Base-by-base conservation (phyloP, 306 rosid species). In the Lathyrus aphaca region DNA sequence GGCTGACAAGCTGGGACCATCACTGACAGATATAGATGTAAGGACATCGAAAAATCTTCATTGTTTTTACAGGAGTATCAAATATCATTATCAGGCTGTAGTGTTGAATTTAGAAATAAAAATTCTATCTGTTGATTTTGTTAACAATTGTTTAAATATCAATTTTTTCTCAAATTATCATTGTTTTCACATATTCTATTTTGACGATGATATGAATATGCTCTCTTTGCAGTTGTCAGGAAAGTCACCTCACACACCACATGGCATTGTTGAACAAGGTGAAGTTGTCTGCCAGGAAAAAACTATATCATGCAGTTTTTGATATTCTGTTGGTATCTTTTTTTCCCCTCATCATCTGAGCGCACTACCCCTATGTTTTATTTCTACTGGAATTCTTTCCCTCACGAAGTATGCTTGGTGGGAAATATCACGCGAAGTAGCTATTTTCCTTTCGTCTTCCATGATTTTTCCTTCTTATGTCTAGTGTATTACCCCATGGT, bases 1-100 rank as follows among this genome's bases (percentile, higher is more conserved):
- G 69, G 98, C 97, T 64, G 98, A 90, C 80, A 93, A 90, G 94
- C 80, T 93, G 86, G 97, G 94, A 74, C 76, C 90, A 44, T 90
- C 98, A 29, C 79, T 93, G 57, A 88, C 97, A 16, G 98, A 86
- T 81, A 88, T 93, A 79, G 87, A 88, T 84, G 98, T 93, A 88
- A 82, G 96, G 21, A 70, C 39, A 57, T 78, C 51, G 54, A 49
- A 38, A 14, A 75, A 43, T n/a, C 32, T 8, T 74, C 27, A 11
- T 53, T 11, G 10, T 15, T 19, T 21, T 11, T 21, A 23, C 35
- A 23, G 59, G 91, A 17, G 70, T 48, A 51, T 77, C 56, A 66
- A 55, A 17, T 75, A 48, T 17, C 42, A 17, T 72, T 66, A 58
- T 69, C 32, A 68, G 53, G 72, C 68, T 56, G 45, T 55, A 17